Evolutionary conservation across 2,329 filamentous ascomycete species (phyloP).

Genomic region (Beauveria bassiana): DNA sequence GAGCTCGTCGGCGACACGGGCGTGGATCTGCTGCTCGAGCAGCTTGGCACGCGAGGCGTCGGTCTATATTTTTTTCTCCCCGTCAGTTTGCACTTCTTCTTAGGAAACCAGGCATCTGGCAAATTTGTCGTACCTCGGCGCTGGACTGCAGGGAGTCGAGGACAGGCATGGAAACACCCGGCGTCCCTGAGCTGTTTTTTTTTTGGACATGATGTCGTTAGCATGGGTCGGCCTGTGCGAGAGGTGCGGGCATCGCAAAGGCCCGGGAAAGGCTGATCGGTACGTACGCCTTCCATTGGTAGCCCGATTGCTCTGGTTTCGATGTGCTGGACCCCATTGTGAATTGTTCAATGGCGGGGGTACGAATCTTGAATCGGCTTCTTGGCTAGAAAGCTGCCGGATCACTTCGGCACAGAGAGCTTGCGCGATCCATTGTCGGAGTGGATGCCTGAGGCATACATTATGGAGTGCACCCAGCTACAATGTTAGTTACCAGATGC

Average conservation of each 20-base stretch:
- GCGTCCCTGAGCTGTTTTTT: slow-evolving; percentile 34
- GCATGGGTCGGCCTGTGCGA: not conserved
- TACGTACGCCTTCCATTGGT: slow-evolving; percentile 50
- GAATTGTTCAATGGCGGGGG: slow-evolving; percentile 19
- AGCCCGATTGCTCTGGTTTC: slow-evolving; percentile 36
- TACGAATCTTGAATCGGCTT: slow-evolving; percentile 18
- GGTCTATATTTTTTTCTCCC: slow-evolving; percentile 46
- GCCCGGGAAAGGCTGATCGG: not conserved
- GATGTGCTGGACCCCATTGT: slow-evolving; percentile 52
- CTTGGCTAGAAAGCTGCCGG: slow-evolving; percentile 27
- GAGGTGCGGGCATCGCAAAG: no score
- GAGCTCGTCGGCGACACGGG: slow-evolving; percentile 79
- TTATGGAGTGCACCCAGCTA: no score
- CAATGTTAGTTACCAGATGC: no score
- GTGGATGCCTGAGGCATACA: slow-evolving; percentile 25
- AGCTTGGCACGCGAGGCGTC: slow-evolving; percentile 78
- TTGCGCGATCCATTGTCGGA: slow-evolving; percentile 20
- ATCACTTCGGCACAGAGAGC: slow-evolving; percentile 22
- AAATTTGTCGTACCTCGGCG: slow-evolving; percentile 59
- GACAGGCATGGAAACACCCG: slow-evolving; percentile 67
- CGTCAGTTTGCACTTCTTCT: no score
- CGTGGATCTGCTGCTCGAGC: slow-evolving; percentile 80
- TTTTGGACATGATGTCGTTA: slow-evolving; percentile 13
- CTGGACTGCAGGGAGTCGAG: slow-evolving; percentile 76
- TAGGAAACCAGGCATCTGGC: no score